Evolutionary conservation across 352 stramenopile species (phyloP), one percentile per base, ranked within the genome.

Genomic region (Blastocystis sp.): DNA sequence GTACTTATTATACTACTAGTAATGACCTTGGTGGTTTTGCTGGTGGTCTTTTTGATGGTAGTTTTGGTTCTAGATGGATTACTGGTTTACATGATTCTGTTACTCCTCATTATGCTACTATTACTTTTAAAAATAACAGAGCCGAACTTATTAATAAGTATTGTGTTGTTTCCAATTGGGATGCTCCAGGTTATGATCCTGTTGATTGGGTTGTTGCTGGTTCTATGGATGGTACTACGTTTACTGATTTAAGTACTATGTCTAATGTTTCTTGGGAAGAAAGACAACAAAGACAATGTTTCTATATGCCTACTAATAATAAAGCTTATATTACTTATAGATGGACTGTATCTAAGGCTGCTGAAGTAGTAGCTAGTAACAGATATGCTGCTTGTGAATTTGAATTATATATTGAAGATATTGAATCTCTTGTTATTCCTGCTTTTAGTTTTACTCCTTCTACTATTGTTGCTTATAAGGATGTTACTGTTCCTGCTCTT

Each of bases 131-230:
- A 11, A 27, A 62, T 27, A 42, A 45, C n/a, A 40, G 39, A 19
- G 32, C 52, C 18, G 52, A 27, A 2, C 19, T 41, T 27, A 32
- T 49, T 4, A 62, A 41, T 25, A 13, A 30, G 18, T 62, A 62
- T 33, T 62, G 52, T 34, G 23, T 62, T n/a, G 52, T 62, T 39
- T 40, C n/a, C 9, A 62, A 47, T 30, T 24, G 13, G 19, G 52
- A 11, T 0, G 52, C 52, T 27, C 39, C 16, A 18, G 39, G 52
- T 18, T 62, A 30, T 7, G 52, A 62, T 27, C 52, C 52, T 11
- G 28, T 34, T 2, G 3, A 25, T 1, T 62, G 52, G 52, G 16
- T 34, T 10, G 13, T 62, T 27, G 31, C 31, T 31, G 23, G n/a
- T 4, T 48, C 32, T 11, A 48, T 37, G 24, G 27, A 18, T 18